A percentile compares a stretch with the other conserved stretches of the same genome.
Conservation (phyloP, 495 filamentous ascomycete genomes). For the Annulohypoxylon bovei region DNA sequence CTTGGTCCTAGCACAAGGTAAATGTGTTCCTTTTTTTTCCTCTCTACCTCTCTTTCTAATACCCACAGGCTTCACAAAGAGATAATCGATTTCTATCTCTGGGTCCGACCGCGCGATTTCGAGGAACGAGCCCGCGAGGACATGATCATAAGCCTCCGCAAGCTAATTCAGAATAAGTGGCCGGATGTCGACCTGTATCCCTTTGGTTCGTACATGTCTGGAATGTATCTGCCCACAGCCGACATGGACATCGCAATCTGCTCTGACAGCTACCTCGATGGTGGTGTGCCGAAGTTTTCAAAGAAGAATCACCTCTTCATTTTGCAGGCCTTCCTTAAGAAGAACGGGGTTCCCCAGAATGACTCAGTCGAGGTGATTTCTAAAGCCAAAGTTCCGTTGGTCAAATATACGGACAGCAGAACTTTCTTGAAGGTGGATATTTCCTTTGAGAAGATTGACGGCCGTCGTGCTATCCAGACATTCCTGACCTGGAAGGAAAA, state of each 20-base stretch:
- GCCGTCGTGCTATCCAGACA: conserved; percentile 78
- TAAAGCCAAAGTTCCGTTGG: conserved; percentile 86
- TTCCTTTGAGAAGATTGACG: conserved; percentile 91
- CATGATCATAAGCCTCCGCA: conserved; percentile 69
- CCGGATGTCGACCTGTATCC: conserved; percentile 67
- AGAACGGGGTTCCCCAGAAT: conserved; percentile 57
- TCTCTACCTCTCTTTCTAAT: conserved; percentile 15
- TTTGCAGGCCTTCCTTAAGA: conserved; percentile 63
- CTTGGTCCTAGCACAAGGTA: conserved; percentile 62
- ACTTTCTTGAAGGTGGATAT: conserved; percentile 86
- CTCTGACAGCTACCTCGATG: conserved; percentile 66
- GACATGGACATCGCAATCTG: conserved; percentile 95
- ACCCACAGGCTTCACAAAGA: conserved; percentile 77
- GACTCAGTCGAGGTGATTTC: conserved; percentile 70
- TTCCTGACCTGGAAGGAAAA: conserved; percentile 79
- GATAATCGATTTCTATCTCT: conserved; percentile 88
- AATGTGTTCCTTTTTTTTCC: conserved; percentile 28
- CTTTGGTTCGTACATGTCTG: conserved; percentile 93
- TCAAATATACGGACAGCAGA: conserved; percentile 81
- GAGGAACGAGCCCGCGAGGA: conserved; percentile 78
- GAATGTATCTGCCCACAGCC: conserved; percentile 87
- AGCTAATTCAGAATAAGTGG: conserved; percentile 61
- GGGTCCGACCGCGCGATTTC: conserved; percentile 76
- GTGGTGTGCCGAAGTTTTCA: conserved; percentile 49
- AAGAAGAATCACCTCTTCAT: conserved; percentile 50